These are phyloP conservation scores for Jamesozyma piceae DNA, from an alignment of 805 yeast species.

Conservation along the genomic window DNA sequence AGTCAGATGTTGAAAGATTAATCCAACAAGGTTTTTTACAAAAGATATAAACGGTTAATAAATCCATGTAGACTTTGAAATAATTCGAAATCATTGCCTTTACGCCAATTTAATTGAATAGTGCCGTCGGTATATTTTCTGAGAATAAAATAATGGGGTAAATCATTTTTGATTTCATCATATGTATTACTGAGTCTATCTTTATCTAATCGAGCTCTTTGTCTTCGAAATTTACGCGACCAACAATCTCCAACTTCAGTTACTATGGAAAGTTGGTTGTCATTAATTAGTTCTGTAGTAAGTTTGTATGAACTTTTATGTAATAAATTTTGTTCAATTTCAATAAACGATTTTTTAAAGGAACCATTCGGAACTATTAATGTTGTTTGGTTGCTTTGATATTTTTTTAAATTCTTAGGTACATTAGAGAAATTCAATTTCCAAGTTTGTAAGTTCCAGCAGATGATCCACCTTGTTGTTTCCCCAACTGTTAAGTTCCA, in stretches of 20 bases:
- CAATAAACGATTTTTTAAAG: not conserved
- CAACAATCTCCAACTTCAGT: conserved; percentile 2
- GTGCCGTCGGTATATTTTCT: not conserved
- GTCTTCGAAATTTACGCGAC: conserved; percentile 1
- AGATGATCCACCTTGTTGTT: conserved; percentile 1
- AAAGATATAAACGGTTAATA: conserved; percentile 37
- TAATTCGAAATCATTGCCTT: not conserved
- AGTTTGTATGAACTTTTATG: not conserved
- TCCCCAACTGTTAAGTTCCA: not conserved
- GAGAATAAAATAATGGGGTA: not conserved
- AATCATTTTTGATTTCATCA: not conserved
- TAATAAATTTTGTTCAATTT: not conserved
- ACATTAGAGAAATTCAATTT: not conserved
- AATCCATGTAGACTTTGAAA: conserved; percentile 1
- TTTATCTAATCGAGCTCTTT: not conserved
- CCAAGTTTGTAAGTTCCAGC: not conserved
- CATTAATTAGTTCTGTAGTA: not conserved
- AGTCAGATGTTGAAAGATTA: conserved; percentile 85
- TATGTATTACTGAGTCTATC: not conserved
- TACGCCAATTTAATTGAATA: not conserved
- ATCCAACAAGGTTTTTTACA: conserved; percentile 91
- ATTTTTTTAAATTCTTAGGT: conserved; percentile 1
- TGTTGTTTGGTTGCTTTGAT: not conserved
- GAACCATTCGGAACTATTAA: not conserved
- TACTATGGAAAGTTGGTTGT: not conserved